Evolutionary conservation across 1,284 basidiomycete species (phyloP).

Genomic region (Macrocybe sp.): DNA sequence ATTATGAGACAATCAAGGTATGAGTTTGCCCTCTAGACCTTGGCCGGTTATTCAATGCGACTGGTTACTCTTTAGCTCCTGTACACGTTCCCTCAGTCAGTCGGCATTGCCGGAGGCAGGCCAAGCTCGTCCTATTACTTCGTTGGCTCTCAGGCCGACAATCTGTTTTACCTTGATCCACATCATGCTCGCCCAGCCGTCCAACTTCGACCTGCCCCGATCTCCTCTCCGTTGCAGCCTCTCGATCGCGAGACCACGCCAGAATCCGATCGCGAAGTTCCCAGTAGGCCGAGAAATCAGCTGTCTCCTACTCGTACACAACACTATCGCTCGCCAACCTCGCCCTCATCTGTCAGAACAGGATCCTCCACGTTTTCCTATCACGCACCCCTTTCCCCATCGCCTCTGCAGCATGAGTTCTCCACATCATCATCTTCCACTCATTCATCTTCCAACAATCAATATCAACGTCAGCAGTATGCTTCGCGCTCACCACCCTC

Average conservation of each 20-base stretch:
- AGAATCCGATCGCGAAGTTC: constrained; percentile 22
- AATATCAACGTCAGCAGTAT: constrained; percentile 14
- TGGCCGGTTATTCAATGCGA: not conserved
- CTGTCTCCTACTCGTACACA: constrained; percentile 9
- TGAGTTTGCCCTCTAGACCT: constrained; percentile 14
- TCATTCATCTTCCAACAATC: constrained; percentile 12
- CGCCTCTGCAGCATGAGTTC: constrained; percentile 56
- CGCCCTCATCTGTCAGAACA: constrained; percentile 49
- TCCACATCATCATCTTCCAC: constrained; percentile 37
- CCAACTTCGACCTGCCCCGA: constrained; percentile 62
- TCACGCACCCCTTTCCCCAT: constrained; percentile 50
- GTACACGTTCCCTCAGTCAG: constrained; percentile 92
- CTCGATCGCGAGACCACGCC: constrained; percentile 15
- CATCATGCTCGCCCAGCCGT: constrained; percentile 86
- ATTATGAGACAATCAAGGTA: constrained; percentile 92
- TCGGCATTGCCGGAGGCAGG: constrained; percentile 94
- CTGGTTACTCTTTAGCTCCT: constrained; percentile 46
- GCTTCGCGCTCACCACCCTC: constrained; percentile 25
- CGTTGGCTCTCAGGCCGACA: constrained; percentile 87
- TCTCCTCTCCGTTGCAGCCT: constrained; percentile 1
- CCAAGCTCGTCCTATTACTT: constrained; percentile 98
- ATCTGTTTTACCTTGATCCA: constrained; percentile 94
- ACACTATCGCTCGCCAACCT: constrained; percentile 39
- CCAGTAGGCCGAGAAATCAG: constrained; percentile 1
- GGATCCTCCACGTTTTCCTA: constrained; percentile 55